Percentiles rank a stretch among this genome's conserved stretches.
Conservation (phyloP, 768 basidiomycete species). For the Hypholoma sublateritium region DNA sequence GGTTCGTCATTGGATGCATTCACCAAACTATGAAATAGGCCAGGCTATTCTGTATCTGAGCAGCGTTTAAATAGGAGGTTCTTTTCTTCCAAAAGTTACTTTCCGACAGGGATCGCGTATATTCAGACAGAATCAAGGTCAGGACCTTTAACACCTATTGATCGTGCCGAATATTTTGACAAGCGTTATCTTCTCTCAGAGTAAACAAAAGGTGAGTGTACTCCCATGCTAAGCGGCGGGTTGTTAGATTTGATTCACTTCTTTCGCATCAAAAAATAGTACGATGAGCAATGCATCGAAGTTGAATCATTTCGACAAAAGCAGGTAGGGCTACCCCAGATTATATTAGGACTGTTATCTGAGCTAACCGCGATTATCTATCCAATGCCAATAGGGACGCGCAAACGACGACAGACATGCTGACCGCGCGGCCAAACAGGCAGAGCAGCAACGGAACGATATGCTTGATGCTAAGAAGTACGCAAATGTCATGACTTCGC, state of each 20-base stretch:
- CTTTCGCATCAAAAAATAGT: slow-evolving; percentile 46
- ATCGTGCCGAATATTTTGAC: slow-evolving; percentile 1
- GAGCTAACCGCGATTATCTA: slow-evolving; percentile 4
- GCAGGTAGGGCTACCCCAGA: slow-evolving; percentile 48
- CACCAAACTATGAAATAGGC: too few species aligned
- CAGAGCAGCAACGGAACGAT: slow-evolving; percentile 72
- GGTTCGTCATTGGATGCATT: slow-evolving; percentile 34
- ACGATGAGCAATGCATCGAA: slow-evolving; percentile 77
- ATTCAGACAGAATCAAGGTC: slow-evolving; percentile 72
- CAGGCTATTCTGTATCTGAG: not conserved
- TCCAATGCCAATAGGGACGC: slow-evolving; percentile 44
- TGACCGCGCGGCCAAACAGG: slow-evolving; percentile 70
- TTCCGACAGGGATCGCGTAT: slow-evolving; percentile 66
- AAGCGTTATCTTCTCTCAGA: slow-evolving; percentile 32
- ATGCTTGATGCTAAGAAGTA: slow-evolving; percentile 87
- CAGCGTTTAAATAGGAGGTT: slow-evolving; percentile 46
- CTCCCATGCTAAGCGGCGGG: not conserved
- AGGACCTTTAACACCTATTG: slow-evolving; percentile 5
- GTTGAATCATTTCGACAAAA: slow-evolving; percentile 76
- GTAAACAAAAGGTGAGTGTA: slow-evolving; percentile 57
- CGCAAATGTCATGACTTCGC: slow-evolving; percentile 10
- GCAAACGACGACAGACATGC: slow-evolving; percentile 75
- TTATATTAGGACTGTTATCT: slow-evolving; percentile 2
- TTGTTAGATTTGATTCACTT: not conserved
- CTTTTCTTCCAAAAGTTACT: slow-evolving; percentile 71